Conservation (phyloP, 805 yeast genomes). For the Komagataella phaffii region DNA sequence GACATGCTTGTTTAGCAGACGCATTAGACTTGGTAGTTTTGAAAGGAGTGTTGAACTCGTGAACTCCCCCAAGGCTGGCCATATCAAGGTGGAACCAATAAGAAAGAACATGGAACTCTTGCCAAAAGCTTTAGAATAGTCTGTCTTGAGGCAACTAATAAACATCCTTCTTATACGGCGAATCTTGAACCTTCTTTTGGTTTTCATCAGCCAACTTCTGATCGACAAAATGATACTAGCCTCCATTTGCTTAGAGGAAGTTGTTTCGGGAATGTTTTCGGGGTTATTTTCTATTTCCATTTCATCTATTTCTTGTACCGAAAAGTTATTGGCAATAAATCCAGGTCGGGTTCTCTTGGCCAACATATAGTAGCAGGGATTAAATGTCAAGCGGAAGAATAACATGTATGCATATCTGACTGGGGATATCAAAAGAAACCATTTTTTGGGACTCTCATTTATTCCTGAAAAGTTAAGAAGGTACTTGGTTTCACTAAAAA, state of each 20-base stretch:
- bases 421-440: slow-evolving; percentile 4
- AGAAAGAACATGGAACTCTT: slow-evolving; percentile 6
- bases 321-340: slow-evolving; percentile 19
- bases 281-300: slow-evolving; percentile 18
- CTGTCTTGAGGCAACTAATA: slow-evolving; percentile 11
- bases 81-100: slow-evolving; percentile 14
- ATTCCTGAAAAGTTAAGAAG: background rate
- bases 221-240: background rate
- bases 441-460: slow-evolving; percentile 5
- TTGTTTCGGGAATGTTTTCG: slow-evolving; percentile 4
- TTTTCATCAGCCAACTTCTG: background rate
- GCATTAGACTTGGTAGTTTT: slow-evolving; percentile 10
- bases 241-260: background rate
- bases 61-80: slow-evolving; percentile 20
- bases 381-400: slow-evolving; percentile 11
- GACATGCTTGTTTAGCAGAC: slow-evolving; percentile 8
- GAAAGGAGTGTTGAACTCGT: slow-evolving; percentile 11
- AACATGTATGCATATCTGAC: slow-evolving; percentile 7
- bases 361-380: slow-evolving; percentile 22
- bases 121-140: slow-evolving; percentile 15
- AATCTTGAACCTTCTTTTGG: background rate
- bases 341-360: slow-evolving; percentile 18
- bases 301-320: slow-evolving; percentile 16
- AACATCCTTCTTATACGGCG: slow-evolving; percentile 13
- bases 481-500: slow-evolving; percentile 2